phyloP scores from a whole-genome alignment of 2,329 filamentous ascomycete genomes.

The Exophiala bonariae region DNA sequence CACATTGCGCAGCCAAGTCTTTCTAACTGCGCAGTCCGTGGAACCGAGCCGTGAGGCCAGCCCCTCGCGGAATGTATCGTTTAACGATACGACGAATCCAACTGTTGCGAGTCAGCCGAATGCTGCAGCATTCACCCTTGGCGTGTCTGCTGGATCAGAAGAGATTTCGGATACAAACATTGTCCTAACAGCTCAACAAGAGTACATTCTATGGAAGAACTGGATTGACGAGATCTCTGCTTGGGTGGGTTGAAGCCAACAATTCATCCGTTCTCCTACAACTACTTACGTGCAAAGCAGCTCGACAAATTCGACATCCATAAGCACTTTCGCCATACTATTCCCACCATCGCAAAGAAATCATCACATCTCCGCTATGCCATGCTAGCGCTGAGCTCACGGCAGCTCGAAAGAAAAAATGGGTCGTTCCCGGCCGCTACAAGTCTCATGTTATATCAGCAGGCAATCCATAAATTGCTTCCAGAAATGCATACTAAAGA shows the following conservation, averaged over 20 bases:
- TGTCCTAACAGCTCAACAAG: slow-evolving; percentile 32
- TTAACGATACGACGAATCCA: too few relatives aligned
- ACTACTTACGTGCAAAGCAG: too few relatives aligned
- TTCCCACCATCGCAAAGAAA: slow-evolving; percentile 49
- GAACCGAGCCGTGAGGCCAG: slow-evolving; percentile 35
- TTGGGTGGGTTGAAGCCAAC: slow-evolving; percentile 33
- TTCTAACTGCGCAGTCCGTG: slow-evolving; percentile 46
- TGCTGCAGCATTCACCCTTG: slow-evolving; percentile 18
- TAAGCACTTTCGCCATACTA: slow-evolving; percentile 48
- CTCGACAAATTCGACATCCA: slow-evolving; percentile 56
- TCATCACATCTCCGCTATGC: too few relatives aligned
- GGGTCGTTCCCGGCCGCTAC: too few relatives aligned
- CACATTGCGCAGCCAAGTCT: slow-evolving; percentile 46
- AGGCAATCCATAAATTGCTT: too few relatives aligned
- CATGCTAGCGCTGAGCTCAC: too few relatives aligned
- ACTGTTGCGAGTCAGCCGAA: slow-evolving; percentile 23
- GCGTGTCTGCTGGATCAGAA: slow-evolving; percentile 5
- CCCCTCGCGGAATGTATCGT: too few relatives aligned
- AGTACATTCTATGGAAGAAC: slow-evolving; percentile 35
- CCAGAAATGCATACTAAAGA: too few relatives aligned
- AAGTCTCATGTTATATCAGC: too few relatives aligned
- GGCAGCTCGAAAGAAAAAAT: too few relatives aligned
- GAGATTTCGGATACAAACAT: slow-evolving; percentile 24
- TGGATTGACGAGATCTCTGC: slow-evolving; percentile 34
- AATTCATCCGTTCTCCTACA: too few relatives aligned